Percentiles rank a stretch among this genome's conserved stretches.
phyloP scores from a whole-genome alignment of 345 rosid species.

The Dipteronia dyeriana region DNA sequence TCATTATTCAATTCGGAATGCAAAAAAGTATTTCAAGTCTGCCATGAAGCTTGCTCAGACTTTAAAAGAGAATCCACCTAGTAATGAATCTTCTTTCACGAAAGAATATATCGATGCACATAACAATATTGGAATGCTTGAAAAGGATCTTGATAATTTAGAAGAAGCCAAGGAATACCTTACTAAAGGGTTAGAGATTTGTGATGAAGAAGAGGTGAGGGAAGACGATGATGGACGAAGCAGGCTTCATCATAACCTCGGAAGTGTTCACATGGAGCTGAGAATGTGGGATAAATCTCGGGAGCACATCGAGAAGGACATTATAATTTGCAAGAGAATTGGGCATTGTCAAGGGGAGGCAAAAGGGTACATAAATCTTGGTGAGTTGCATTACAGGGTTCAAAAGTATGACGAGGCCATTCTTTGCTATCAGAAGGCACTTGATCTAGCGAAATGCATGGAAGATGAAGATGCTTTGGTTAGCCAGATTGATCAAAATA shows the following conservation, averaged over 20 bases:
- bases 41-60: slow-evolving; percentile 73
- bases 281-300: slow-evolving; percentile 77
- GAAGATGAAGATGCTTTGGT: slow-evolving; percentile 84
- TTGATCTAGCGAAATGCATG: slow-evolving; percentile 79
- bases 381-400: slow-evolving; percentile 70
- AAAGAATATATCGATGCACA: slow-evolving; percentile 90
- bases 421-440: slow-evolving; percentile 75
- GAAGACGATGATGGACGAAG: slow-evolving; percentile 75
- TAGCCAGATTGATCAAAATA: slow-evolving; percentile 61
- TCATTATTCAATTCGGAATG: slow-evolving; percentile 62
- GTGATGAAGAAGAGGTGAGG: slow-evolving; percentile 84
- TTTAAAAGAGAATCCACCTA: slow-evolving; percentile 68
- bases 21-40: slow-evolving; percentile 79
- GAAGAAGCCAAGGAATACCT: slow-evolving; percentile 62
- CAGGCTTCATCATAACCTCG: slow-evolving; percentile 94
- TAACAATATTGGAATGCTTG: slow-evolving; percentile 92
- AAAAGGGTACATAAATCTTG: slow-evolving; percentile 93
- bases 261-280: slow-evolving; percentile 64
- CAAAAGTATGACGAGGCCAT: slow-evolving; percentile 79
- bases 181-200: slow-evolving; percentile 65
- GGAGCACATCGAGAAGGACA: slow-evolving; percentile 77
- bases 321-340: slow-evolving; percentile 70
- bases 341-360: slow-evolving; percentile 88
- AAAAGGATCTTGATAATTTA: slow-evolving; percentile 82
- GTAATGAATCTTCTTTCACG: slow-evolving; percentile 56